Evolutionary conservation across 352 stramenopile genomes (phyloP).

Genomic region (Chrysophaeum taylorii): DNA sequence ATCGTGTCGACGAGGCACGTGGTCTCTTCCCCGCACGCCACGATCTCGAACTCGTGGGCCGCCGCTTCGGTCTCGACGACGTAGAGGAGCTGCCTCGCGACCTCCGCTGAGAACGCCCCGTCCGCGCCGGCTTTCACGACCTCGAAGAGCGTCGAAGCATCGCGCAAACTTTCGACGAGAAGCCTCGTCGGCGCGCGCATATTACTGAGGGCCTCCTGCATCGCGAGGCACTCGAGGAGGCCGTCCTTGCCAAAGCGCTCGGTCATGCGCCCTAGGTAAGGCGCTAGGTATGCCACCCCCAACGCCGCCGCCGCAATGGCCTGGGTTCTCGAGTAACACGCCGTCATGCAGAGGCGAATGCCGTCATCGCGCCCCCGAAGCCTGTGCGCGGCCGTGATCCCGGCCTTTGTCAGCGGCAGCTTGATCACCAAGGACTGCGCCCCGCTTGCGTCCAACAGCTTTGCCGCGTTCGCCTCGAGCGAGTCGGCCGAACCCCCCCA

Average conservation of each 20-base stretch:
- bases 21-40: no score
- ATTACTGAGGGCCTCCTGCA: not conserved
- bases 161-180: not conserved
- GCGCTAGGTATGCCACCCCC: not conserved
- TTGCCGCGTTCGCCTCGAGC: not conserved
- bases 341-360: constrained; percentile 3
- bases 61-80: not conserved
- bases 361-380: not conserved
- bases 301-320: not conserved
- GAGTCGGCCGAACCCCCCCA: not conserved
- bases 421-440: not conserved
- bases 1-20: no score
- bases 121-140: not conserved
- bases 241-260: not conserved
- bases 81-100: not conserved
- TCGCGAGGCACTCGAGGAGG: not conserved
- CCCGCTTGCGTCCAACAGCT: not conserved
- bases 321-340: not conserved
- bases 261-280: constrained; percentile 9
- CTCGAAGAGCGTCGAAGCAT: not conserved
- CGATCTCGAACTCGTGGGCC: constrained; percentile 23
- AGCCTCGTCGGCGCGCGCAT: not conserved
- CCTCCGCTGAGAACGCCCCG: constrained; percentile 2
- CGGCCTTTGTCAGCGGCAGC: not conserved
- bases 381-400: not conserved